Evolutionary conservation across 192 early-diverging fungal species (phyloP).

Genomic region (Coemansia sp.): DNA sequence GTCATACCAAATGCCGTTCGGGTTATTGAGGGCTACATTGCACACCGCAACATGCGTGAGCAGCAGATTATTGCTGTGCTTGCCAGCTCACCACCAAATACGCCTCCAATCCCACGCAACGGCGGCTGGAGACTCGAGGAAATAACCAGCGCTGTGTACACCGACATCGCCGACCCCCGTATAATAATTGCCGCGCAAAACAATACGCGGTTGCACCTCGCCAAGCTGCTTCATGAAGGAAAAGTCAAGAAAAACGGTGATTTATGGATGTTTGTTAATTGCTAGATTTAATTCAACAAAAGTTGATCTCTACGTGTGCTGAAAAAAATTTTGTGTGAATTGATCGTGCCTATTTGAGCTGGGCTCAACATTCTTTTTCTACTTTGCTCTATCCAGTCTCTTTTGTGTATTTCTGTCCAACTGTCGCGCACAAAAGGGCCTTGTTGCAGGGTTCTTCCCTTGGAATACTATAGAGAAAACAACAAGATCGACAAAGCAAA

Average conservation of each 20-base stretch:
- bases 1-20: constrained; percentile 50
- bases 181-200: constrained; percentile 34
- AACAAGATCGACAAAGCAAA: neutral
- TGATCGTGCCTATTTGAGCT: neutral
- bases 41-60: constrained; percentile 75
- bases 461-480: neutral
- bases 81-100: neutral
- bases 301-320: neutral
- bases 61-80: constrained; percentile 65
- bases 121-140: constrained; percentile 29
- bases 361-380: neutral
- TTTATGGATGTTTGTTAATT: constrained; percentile 20
- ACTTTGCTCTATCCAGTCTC: neutral
- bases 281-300: constrained; percentile 16
- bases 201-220: constrained; percentile 35
- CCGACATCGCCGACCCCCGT: constrained; percentile 32
- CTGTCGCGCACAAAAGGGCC: neutral
- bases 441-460: neutral
- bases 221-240: constrained; percentile 29
- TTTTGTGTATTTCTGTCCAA: neutral
- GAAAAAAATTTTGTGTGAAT: constrained; percentile 11
- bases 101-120: constrained; percentile 5
- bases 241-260: neutral
- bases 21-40: constrained; percentile 74
- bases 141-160: constrained; percentile 32